Percentiles rank a stretch among this genome's conserved stretches.
Evolutionary conservation across 306 rosid genomes (phyloP).

Genomic region (Quercus rubra): DNA sequence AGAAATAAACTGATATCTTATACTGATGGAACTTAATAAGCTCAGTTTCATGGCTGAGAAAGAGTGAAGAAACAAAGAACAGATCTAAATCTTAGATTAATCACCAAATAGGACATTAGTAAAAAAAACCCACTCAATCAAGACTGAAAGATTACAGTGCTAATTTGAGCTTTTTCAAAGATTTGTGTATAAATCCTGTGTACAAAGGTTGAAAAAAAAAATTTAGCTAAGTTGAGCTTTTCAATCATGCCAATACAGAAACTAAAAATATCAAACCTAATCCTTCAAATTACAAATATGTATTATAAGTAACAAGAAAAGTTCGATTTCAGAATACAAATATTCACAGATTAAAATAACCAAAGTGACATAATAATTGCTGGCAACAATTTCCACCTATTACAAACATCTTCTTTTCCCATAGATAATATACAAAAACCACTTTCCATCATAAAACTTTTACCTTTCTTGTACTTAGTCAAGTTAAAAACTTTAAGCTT

Average conservation of each 20-base stretch:
- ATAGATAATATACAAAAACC: not conserved
- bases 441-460: not conserved
- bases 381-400: not conserved
- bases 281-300: too few species aligned
- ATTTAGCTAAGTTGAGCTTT: not conserved
- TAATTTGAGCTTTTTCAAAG: too few species aligned
- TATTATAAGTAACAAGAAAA: too few species aligned
- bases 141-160: not conserved
- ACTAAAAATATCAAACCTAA: too few species aligned
- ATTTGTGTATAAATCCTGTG: too few species aligned
- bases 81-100: not conserved
- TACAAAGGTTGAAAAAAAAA: too few species aligned
- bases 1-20: not conserved
- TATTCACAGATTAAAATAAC: not conserved
- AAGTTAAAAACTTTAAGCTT: constrained; percentile 93
- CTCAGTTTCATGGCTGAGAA: not conserved
- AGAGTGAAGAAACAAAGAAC: not conserved
- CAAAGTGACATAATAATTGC: not conserved
- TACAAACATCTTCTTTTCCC: not conserved
- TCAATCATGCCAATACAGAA: too few species aligned
- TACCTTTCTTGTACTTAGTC: constrained; percentile 92
- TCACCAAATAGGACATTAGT: not conserved
- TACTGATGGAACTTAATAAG: not conserved
- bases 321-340: too few species aligned
- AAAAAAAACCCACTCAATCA: not conserved